Evolutionary conservation across 306 rosid genomes (phyloP).

Genomic region (Vigna angularis): DNA sequence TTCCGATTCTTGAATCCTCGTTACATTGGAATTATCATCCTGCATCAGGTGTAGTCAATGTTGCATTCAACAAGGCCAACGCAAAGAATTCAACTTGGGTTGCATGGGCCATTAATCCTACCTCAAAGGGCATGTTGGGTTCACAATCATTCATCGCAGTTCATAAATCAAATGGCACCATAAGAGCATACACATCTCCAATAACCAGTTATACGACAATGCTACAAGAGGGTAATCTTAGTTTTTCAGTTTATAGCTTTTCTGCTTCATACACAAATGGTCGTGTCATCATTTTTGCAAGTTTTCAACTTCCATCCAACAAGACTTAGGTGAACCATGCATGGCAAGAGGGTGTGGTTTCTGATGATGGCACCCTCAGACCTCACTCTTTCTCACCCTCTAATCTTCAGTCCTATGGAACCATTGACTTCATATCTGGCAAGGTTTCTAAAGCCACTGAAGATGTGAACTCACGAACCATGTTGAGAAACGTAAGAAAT

Average conservation of each 20-base stretch:
- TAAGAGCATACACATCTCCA: slow-evolving; percentile 34
- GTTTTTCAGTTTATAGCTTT: slow-evolving; percentile 36
- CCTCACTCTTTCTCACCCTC: slow-evolving; percentile 28
- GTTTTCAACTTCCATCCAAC: slow-evolving; percentile 37
- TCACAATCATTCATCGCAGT: slow-evolving; percentile 46
- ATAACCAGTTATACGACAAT: slow-evolving; percentile 23
- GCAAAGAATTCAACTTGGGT: neutral
- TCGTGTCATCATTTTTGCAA: slow-evolving; percentile 37
- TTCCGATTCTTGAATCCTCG: slow-evolving; percentile 40
- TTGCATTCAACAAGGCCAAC: slow-evolving; percentile 43
- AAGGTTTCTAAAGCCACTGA: neutral
- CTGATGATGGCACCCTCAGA: slow-evolving; percentile 9
- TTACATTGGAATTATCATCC: slow-evolving; percentile 50
- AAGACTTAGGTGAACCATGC: slow-evolving; percentile 16
- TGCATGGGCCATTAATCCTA: slow-evolving; percentile 61
- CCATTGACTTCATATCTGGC: slow-evolving; percentile 35
- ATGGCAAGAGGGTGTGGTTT: slow-evolving; percentile 52
- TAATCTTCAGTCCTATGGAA: slow-evolving; percentile 43
- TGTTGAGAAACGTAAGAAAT: slow-evolving; percentile 1
- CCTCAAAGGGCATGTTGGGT: slow-evolving; percentile 53
- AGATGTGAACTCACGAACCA: neutral
- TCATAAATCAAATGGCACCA: slow-evolving; percentile 28
- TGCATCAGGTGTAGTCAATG: slow-evolving; percentile 18
- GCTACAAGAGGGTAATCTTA: slow-evolving; percentile 37
- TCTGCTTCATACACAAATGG: neutral